Evolutionary conservation across 1,284 basidiomycete genomes (phyloP), one percentile per base, ranked within the genome.

Genomic region (Lentinus polychrous): DNA sequence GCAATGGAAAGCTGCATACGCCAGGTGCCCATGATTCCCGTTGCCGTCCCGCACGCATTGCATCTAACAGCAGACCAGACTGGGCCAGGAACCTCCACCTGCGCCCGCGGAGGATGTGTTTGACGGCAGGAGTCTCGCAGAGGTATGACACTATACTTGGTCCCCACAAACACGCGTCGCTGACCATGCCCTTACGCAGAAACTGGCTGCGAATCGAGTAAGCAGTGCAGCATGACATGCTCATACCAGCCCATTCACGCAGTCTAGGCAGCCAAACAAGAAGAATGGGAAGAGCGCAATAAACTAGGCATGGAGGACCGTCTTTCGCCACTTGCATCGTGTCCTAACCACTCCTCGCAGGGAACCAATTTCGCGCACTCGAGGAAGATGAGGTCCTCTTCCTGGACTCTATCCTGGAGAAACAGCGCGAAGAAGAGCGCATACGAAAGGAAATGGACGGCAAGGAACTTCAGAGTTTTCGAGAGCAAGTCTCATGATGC

Each of bases 1-100:
- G 59, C 89, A 94, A 61, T 94, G 93, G 90, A 89, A 84, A 61
- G 92, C 88, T 11, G 93, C 93, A 12, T 96, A 95, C 68, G 91
- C 86, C 36, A 79, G 91, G 90, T 87, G 56, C 48, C 67, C 65
- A 24, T 49, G 42, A 23, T 20, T 54, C 23, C 27, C 17, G n/a
- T 32, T 14, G 14, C 34, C 23, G 4, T 20, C 22, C 2, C 22
- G 18, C n/a, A 38, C n/a, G n/a, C 45, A 22, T 27, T 14, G 8
- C 12, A 14, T 18, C n/a, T 39, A 42, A 18, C 20, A 48, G 35
- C 43, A 43, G 57, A 17, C 32, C 66, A 91, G 79, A 60, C 72
- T 95, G 15, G 91, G 93, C 31, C 89, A 94, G 66, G 89, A 91
- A 54, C 91, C 93, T 4, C 91, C 92, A 5, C 81, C 82, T 7